A percentile compares a stretch with the other conserved stretches of the same genome.
These are phyloP conservation scores for Spinellus fusiger DNA, from an alignment of 192 early-diverging fungal genomes.

Conservation along the genomic window DNA sequence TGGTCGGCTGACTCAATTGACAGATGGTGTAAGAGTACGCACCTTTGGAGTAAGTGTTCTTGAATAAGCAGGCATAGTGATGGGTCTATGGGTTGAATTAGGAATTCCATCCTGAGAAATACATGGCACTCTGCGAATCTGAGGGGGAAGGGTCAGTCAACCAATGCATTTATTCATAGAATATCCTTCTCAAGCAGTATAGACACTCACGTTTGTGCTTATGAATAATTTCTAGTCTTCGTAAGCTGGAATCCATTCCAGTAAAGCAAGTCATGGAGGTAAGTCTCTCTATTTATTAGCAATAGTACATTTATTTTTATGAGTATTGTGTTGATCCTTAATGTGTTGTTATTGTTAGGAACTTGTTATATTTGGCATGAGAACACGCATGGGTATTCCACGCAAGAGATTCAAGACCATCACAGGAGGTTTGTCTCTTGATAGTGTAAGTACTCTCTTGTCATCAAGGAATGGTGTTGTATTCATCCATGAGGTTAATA, in stretches of 20 bases:
- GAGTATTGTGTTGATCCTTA: background rate
- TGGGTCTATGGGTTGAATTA: conserved; percentile 2
- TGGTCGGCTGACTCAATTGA: conserved; percentile 35
- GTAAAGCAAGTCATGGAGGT: conserved; percentile 19
- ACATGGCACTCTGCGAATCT: conserved; percentile 41
- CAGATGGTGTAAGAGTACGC: conserved; percentile 17
- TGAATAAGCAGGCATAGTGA: background rate
- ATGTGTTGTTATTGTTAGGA: conserved; percentile 27
- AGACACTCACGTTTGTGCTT: background rate
- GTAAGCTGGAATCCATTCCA: conserved; percentile 8
- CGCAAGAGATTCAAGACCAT: conserved; percentile 20
- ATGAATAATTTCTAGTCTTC: conserved; percentile 1
- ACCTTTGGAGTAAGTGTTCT: conserved; percentile 39
- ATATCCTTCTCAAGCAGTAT: background rate
- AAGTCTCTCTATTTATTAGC: background rate
- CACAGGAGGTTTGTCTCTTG: conserved; percentile 25
- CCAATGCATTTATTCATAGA: background rate
- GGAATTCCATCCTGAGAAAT: conserved; percentile 47
- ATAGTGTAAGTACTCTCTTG: conserved; percentile 27
- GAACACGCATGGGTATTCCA: conserved; percentile 39
- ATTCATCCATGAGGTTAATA: background rate
- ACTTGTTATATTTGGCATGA: conserved; percentile 42
- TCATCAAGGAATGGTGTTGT: background rate
- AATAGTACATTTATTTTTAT: background rate
- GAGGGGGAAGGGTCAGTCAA: conserved; percentile 39